Conservation (phyloP, 2,329 filamentous ascomycete species). For the Bertia moriformis region DNA sequence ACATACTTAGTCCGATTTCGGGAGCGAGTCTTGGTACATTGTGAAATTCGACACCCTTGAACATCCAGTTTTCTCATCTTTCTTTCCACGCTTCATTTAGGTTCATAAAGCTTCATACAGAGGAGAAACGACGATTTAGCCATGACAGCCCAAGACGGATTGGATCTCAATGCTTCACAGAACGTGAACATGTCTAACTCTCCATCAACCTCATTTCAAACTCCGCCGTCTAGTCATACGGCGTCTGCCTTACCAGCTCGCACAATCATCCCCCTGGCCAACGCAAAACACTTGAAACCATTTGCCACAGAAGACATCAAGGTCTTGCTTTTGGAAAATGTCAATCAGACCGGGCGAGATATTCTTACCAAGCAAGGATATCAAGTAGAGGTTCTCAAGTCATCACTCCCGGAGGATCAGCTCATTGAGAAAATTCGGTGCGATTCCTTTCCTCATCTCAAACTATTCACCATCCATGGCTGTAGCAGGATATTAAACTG, state of each 20-base stretch:
- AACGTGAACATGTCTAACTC: not conserved
- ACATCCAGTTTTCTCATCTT: not conserved
- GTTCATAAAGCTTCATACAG: too few relatives aligned
- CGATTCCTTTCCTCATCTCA: too few relatives aligned
- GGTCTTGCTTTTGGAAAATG: constrained; percentile 87
- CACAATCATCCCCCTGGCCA: not conserved
- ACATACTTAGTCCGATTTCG: too few relatives aligned
- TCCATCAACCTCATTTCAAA: not conserved
- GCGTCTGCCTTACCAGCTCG: not conserved
- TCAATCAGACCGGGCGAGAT: constrained; percentile 77
- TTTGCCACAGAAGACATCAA: constrained; percentile 95
- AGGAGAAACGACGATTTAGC: too few relatives aligned
- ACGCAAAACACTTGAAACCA: constrained; percentile 70
- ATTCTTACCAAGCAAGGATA: constrained; percentile 79
- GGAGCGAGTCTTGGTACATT: too few relatives aligned
- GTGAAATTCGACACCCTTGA: too few relatives aligned
- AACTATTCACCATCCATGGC: too few relatives aligned
- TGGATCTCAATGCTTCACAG: not conserved
- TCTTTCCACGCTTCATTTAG: too few relatives aligned
- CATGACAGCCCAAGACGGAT: not conserved
- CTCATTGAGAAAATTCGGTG: constrained; percentile 93
- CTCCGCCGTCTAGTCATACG: not conserved
- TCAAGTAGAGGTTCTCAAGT: constrained; percentile 85
- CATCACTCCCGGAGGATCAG: constrained; percentile 77
- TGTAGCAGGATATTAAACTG: too few relatives aligned